Conservation (phyloP, 192 early-diverging fungal species). For the Backusella luteola region DNA sequence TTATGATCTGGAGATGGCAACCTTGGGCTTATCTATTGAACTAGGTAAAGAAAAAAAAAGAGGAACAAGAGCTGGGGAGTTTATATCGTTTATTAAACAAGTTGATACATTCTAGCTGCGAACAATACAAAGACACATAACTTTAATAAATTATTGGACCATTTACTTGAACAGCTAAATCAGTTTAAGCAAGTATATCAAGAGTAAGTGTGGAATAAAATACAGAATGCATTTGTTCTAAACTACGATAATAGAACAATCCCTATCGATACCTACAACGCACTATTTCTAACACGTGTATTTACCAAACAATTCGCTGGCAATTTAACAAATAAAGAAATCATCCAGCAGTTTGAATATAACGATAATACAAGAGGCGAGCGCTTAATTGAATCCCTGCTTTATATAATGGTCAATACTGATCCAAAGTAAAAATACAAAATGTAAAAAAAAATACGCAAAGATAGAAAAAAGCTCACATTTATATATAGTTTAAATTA, state of each 20-base stretch:
- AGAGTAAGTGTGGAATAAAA: slow-evolving; percentile 33
- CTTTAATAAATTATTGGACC: slow-evolving; percentile 63
- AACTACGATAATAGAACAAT: slow-evolving; percentile 46
- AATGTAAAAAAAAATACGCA: too few species aligned
- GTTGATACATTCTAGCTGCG: slow-evolving; percentile 40
- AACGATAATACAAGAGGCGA: slow-evolving; percentile 43
- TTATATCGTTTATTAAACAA: not conserved
- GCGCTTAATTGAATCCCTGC: slow-evolving; percentile 54
- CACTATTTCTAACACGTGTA: slow-evolving; percentile 60
- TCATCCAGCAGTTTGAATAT: slow-evolving; percentile 60
- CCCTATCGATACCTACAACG: slow-evolving; percentile 61
- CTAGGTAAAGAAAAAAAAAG: slow-evolving; percentile 45
- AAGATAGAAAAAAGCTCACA: not conserved
- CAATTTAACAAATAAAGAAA: slow-evolving; percentile 48
- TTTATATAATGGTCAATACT: slow-evolving; percentile 52
- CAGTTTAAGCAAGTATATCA: slow-evolving; percentile 36
- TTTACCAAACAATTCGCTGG: slow-evolving; percentile 69
- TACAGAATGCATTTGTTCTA: not conserved
- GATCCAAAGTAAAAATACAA: slow-evolving; percentile 49
- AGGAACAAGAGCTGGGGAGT: not conserved
- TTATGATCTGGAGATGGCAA: slow-evolving; percentile 70
- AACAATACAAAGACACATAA: slow-evolving; percentile 65
- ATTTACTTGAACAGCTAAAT: slow-evolving; percentile 58
- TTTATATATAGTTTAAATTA: slow-evolving; percentile 38
- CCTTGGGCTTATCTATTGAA: slow-evolving; percentile 58